Base-by-base conservation (phyloP, 2,329 filamentous ascomycete genomes). In the Penicillium polonicum region DNA sequence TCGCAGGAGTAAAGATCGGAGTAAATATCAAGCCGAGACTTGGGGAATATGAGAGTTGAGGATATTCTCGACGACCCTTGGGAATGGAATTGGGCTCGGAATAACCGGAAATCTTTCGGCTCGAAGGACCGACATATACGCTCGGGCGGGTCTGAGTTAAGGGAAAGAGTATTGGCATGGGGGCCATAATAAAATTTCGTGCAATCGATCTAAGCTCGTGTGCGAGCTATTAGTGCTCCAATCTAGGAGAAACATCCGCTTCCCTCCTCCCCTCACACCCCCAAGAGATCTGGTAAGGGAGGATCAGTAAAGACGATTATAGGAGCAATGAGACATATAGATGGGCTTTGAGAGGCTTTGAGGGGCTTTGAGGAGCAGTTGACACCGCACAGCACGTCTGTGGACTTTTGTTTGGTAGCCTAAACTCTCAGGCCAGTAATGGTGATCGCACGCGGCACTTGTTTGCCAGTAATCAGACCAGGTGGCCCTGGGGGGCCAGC, bases 251-350 rank as follows among this genome's bases (percentile, higher is more conserved):
- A 45, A 19, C 17, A 17, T 13, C 23, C n/a, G n/a, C n/a, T n/a
- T n/a, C n/a, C n/a, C n/a, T 0, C 6, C 7, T 5, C 8, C 25
- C 25, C 1, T 1, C 25, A 2, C 7, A 7, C 6, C 25, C 5
- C 25, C 25, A 8, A 27, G 17, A 29, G 5, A 29, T 29, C 9
- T 45, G 17, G 4, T 13, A 29, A 7, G 15, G 43, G 23, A 7
- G 25, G 25, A 19, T 12, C 2, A 29, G 19, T 2, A 4, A 31
- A 13, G 29, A 31, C 29, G 29, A 31, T 13, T 13, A 31, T 31
- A 31, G 10, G 29, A 31, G 29, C 13, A 44, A 44, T n/a, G 17
- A 44, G 23, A n/a, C 0, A n/a, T 1, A 27, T 17, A 27, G 9
- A 8, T 15, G 15, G 15, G 3, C 33, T 17, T n/a, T 13, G 23